Evolutionary conservation across 345 rosid genomes (phyloP).

Genomic region (Corchorus olitorius): DNA sequence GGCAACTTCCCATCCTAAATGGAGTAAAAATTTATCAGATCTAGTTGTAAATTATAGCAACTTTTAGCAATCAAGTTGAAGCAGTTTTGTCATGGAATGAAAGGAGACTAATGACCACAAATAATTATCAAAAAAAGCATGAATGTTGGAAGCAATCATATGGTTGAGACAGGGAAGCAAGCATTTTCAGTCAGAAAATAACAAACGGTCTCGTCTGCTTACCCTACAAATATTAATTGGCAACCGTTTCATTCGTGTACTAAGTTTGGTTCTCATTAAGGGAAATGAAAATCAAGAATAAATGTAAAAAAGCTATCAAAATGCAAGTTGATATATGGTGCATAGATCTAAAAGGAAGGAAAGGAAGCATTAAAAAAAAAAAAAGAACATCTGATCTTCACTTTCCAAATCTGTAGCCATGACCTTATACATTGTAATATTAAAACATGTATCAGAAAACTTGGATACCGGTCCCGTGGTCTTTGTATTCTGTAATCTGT

Average conservation of each 20-base stretch:
- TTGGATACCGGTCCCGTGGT: not conserved
- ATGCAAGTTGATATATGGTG: not conserved
- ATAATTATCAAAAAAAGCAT: constrained; percentile 5
- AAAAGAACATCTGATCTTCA: no score
- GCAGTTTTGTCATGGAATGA: not conserved
- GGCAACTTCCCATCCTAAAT: no score
- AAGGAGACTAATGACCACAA: not conserved
- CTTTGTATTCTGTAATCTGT: not conserved
- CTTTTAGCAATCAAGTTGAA: not conserved
- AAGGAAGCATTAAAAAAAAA: not conserved
- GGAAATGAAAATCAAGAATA: not conserved
- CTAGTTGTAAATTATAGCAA: no score
- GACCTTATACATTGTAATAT: not conserved
- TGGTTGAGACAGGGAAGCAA: not conserved
- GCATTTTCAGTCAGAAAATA: not conserved
- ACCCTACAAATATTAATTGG: not conserved
- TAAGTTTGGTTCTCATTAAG: not conserved
- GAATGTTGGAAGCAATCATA: constrained; percentile 1
- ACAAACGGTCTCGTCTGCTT: not conserved
- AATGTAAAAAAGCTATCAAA: not conserved
- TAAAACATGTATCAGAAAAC: not conserved
- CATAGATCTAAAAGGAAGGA: not conserved
- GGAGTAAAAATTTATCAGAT: no score
- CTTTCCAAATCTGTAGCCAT: not conserved
- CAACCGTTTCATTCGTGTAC: not conserved